Evolutionary conservation across 2,329 filamentous ascomycete species (phyloP), one percentile per base, ranked within the genome.

Genomic region (Microcera coccophila): DNA sequence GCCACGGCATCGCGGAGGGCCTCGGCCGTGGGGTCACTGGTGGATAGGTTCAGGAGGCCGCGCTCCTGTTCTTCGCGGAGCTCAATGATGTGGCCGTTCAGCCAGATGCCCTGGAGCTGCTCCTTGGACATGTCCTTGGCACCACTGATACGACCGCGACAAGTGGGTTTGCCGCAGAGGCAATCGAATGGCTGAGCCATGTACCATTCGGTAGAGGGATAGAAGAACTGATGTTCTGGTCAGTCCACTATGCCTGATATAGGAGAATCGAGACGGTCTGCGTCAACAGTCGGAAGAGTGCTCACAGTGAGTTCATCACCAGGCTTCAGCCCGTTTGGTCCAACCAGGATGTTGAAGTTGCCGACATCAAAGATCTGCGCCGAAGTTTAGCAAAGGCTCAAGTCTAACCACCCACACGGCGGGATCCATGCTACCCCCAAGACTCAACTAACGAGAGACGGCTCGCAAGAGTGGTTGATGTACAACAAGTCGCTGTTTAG

Each of bases 171-270:
- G 48, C 73, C 71, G 60, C 84, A 88, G 45, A 76, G 68, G 61
- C 84, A 88, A 46, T 76, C 66, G 59, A 88, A 88, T 4, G 81
- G 74, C 68, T 87, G 84, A 22, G 79, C 79, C 84, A 88, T 87
- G 57, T 72, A 58, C 82, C 82, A 88, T 65, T 88, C 84, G 2
- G 83, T 87, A 41, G 81, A 85, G 4, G 84, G 83, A 55, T 88
- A 88, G 66, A 87, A 88, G 68, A 87, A 88, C 60, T 78, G 39
- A 15, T 10, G 12, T 1, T 11, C 3, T 14, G 16, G 17, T 29
- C 19, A 41, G 34, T 46, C 24, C 15, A 20, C 17, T 16, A 35
- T 9, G 16, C 20, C 15, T 9, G 33, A 7, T 8, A 18, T 20
- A 19, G 7, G 16, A 19, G 17, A n/a, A 9, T 10, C 17, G 4